These are phyloP conservation scores for Iris pallida DNA, from an alignment of 116 monocot genomes.

Conservation along the genomic window DNA sequence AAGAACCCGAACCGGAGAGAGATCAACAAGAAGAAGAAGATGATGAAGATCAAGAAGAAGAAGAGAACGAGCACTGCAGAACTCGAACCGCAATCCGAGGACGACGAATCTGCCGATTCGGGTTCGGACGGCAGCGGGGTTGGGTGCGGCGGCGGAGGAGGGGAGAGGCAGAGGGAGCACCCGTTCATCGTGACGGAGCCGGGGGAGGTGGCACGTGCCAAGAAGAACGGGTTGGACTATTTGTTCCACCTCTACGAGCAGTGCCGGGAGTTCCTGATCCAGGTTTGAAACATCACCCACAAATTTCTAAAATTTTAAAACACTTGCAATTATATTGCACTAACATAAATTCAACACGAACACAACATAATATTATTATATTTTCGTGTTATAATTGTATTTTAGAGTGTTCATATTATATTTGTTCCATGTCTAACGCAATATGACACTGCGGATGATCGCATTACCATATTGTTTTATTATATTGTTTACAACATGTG, in stretches of 20 bases:
- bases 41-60: slow-evolving; percentile 20
- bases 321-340: too few relatives aligned
- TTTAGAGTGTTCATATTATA: too few relatives aligned
- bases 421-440: too few relatives aligned
- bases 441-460: too few relatives aligned
- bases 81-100: slow-evolving; percentile 23
- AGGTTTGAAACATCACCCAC: slow-evolving; percentile 2
- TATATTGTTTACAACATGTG: too few relatives aligned
- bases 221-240: slow-evolving; percentile 97
- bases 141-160: slow-evolving; percentile 15
- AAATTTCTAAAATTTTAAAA: too few relatives aligned
- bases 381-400: too few relatives aligned
- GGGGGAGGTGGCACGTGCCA: slow-evolving; percentile 90
- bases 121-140: slow-evolving; percentile 28
- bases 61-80: slow-evolving; percentile 1
- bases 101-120: slow-evolving; percentile 23
- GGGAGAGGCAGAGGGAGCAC: slow-evolving; percentile 85
- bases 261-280: slow-evolving; percentile 79
- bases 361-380: too few relatives aligned
- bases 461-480: too few relatives aligned
- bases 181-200: slow-evolving; percentile 98
- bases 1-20: slow-evolving; percentile 16
- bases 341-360: too few relatives aligned
- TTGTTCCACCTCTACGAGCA: slow-evolving; percentile 93
- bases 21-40: slow-evolving; percentile 12